Conservation (phyloP, 805 yeast genomes). For the Saccharomycopsis oosterbeekiorum region DNA sequence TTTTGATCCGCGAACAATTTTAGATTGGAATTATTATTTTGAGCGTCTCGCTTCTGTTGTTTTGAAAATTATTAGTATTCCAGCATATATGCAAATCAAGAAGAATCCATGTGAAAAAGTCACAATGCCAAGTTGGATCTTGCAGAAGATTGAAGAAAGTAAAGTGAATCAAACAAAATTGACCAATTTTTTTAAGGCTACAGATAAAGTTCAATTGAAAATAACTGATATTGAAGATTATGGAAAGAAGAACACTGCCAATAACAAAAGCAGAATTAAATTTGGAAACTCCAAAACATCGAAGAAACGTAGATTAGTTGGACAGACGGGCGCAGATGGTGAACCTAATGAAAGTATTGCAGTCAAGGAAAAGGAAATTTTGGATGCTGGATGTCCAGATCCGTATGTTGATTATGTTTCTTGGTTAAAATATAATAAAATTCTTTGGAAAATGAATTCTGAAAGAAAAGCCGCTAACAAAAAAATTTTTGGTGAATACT, state of each 20-base stretch:
- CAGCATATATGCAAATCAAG: slow-evolving; percentile 89
- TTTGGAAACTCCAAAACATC: slow-evolving; percentile 27
- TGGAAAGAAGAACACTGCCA: slow-evolving; percentile 30
- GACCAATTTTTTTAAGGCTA: slow-evolving; percentile 42
- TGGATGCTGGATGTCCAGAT: slow-evolving; percentile 51
- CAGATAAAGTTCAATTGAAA: slow-evolving; percentile 32
- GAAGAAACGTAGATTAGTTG: slow-evolving; percentile 30
- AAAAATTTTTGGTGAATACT: slow-evolving; percentile 65
- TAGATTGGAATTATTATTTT: slow-evolving; percentile 90
- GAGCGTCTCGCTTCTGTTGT: slow-evolving; percentile 88
- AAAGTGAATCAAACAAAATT: slow-evolving; percentile 66
- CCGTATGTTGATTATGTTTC: slow-evolving; percentile 57
- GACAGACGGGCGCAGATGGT: neutral
- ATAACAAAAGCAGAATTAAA: slow-evolving; percentile 22
- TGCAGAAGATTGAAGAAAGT: slow-evolving; percentile 45
- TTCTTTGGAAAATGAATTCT: slow-evolving; percentile 80
- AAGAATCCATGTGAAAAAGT: slow-evolving; percentile 92
- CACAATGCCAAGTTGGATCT: slow-evolving; percentile 89
- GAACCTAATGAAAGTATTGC: slow-evolving; percentile 1
- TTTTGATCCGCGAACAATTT: slow-evolving; percentile 78
- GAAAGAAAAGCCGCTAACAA: slow-evolving; percentile 61
- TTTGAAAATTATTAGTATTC: slow-evolving; percentile 91
- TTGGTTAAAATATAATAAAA: slow-evolving; percentile 66
- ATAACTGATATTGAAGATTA: slow-evolving; percentile 51
- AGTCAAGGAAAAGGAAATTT: slow-evolving; percentile 37